Evolutionary conservation across 2,329 filamentous ascomycete species (phyloP).

Genomic region (Macrophomina pseudophaseolina): DNA sequence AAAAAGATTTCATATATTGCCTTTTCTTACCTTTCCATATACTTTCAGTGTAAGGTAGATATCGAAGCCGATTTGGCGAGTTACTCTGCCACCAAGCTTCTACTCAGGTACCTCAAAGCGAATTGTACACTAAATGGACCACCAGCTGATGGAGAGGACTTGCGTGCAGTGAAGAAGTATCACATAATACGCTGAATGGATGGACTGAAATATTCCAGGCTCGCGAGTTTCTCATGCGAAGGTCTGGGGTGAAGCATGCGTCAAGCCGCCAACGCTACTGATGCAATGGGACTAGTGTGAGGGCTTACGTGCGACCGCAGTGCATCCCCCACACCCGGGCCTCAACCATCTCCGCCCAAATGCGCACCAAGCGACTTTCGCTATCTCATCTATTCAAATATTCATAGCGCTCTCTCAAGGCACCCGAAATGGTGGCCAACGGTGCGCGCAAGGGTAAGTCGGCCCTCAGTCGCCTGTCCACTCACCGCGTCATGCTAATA

Average conservation of each 20-base stretch:
- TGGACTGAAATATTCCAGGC: not conserved
- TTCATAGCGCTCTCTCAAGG: conserved; percentile 16
- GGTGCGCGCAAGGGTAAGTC: conserved; percentile 44
- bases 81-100: not conserved
- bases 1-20: conserved; percentile 15
- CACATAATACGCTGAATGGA: not conserved
- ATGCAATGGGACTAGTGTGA: conserved; percentile 9
- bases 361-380: conserved; percentile 16
- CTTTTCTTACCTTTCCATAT: not conserved
- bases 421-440: conserved; percentile 40
- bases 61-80: not conserved
- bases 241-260: not conserved
- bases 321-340: conserved; percentile 20
- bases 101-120: not conserved
- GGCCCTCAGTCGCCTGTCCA: conserved; percentile 3
- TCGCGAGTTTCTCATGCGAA: not conserved
- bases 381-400: conserved; percentile 12
- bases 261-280: not conserved
- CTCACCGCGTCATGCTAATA: conserved; percentile 7
- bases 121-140: conserved; percentile 5
- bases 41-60: not conserved
- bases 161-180: conserved; percentile 11
- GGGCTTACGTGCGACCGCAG: conserved; percentile 18
- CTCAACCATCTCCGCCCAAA: conserved; percentile 18
- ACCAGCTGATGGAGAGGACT: not conserved